Evolutionary conservation across 495 filamentous ascomycete species (phyloP).

Genomic region (Penicillium chermesinum): DNA sequence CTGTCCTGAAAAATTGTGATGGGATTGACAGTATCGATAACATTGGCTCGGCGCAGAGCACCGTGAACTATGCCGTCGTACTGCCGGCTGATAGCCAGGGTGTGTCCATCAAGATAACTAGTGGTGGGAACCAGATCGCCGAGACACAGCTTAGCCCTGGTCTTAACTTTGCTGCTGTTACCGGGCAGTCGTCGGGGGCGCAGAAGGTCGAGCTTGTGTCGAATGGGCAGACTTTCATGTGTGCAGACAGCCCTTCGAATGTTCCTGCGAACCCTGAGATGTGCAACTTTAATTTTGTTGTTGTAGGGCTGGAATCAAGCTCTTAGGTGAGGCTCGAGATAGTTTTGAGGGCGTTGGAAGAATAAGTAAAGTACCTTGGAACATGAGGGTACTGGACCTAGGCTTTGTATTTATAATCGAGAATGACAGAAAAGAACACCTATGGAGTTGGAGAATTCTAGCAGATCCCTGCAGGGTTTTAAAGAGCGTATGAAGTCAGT

Average conservation of each 20-base stretch:
- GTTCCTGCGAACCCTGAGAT: background rate
- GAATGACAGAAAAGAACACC: no score
- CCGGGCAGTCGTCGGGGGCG: constrained; percentile 2
- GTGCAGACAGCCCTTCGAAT: constrained; percentile 9
- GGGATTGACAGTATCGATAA: constrained; percentile 5
- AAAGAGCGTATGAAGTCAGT: background rate
- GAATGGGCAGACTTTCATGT: constrained; percentile 1
- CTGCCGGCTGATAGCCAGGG: constrained; percentile 6
- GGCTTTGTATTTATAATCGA: no score
- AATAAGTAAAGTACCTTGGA: no score
- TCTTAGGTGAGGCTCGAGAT: no score
- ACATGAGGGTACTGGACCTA: no score
- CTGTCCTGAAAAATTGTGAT: constrained; percentile 4
- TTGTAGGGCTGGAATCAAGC: background rate
- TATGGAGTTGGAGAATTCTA: no score
- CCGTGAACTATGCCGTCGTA: constrained; percentile 9
- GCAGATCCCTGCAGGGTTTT: no score
- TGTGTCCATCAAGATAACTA: constrained; percentile 6
- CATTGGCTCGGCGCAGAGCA: constrained; percentile 3
- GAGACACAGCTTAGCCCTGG: constrained; percentile 3
- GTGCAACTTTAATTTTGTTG: constrained; percentile 10
- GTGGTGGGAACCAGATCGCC: constrained; percentile 2
- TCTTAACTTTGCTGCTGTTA: constrained; percentile 9
- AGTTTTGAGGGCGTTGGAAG: no score
- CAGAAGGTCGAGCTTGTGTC: background rate